Conservation (phyloP, 345 rosid genomes). For the Raphanus raphanistrum region DNA sequence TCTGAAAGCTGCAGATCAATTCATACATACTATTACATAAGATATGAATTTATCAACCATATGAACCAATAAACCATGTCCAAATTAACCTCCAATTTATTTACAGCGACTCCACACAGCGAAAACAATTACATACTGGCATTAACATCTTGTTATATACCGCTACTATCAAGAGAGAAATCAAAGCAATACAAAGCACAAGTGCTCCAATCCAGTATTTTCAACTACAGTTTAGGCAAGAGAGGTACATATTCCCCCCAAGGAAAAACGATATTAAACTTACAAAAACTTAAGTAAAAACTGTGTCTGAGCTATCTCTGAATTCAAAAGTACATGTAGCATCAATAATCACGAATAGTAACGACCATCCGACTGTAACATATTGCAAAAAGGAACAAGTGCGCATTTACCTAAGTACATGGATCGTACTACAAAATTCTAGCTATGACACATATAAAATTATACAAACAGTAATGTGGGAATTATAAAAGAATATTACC, state of each 20-base stretch:
- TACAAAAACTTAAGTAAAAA: neutral
- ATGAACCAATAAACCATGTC: constrained; percentile 14
- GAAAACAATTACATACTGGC: neutral
- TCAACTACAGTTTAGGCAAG: constrained; percentile 11
- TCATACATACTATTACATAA: constrained; percentile 27
- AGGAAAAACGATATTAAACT: neutral
- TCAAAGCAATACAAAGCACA: constrained; percentile 21
- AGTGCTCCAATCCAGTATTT: constrained; percentile 1
- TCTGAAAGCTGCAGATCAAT: constrained; percentile 78
- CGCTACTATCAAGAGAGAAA: constrained; percentile 17
- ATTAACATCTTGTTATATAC: constrained; percentile 11
- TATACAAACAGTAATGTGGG: neutral
- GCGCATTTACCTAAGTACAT: constrained; percentile 10
- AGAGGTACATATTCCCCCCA: neutral
- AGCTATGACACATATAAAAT: constrained; percentile 12
- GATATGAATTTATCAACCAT: constrained; percentile 13
- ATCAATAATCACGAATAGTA: constrained; percentile 1
- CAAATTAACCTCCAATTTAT: neutral
- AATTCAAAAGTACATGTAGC: constrained; percentile 4
- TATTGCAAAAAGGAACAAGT: constrained; percentile 11
- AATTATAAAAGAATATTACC: constrained; percentile 45
- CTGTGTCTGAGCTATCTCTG: constrained; percentile 9
- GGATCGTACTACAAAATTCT: constrained; percentile 3
- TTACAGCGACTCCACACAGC: neutral
- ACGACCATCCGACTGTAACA: constrained; percentile 9